Evolutionary conservation across 164 flowering plant species (phyloP).

Genomic region (Berberis vulgaris): DNA sequence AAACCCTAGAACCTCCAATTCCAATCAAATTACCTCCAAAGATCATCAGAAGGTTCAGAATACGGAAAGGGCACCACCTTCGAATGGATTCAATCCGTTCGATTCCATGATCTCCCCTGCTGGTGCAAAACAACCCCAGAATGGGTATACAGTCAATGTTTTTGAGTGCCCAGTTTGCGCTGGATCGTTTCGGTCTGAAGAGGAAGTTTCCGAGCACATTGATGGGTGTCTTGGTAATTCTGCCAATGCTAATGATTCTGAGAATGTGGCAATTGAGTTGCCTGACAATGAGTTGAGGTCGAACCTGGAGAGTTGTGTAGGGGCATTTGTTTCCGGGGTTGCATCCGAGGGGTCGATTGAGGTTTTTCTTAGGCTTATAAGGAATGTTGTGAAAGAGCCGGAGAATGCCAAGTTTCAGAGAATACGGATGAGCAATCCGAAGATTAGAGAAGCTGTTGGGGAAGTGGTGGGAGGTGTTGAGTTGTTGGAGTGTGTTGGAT

Average conservation of each 20-base stretch:
- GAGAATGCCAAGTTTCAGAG: conserved; percentile 74
- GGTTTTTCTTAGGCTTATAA: conserved; percentile 55
- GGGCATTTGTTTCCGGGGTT: conserved; percentile 52
- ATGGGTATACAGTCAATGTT: conserved; percentile 46
- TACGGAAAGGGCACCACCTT: not conserved
- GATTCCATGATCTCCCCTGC: conserved; percentile 54
- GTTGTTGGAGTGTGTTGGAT: conserved; percentile 74
- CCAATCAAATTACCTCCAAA: not conserved
- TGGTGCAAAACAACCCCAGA: conserved; percentile 29
- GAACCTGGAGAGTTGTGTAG: conserved; percentile 34
- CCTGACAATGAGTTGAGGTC: not conserved
- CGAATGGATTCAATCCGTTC: conserved; percentile 65
- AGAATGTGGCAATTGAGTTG: conserved; percentile 1
- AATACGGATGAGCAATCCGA: conserved; percentile 78
- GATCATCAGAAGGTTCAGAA: not conserved
- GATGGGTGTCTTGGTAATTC: conserved; percentile 44
- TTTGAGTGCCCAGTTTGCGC: conserved; percentile 79
- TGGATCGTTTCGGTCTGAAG: conserved; percentile 42
- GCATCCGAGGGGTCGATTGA: conserved; percentile 61
- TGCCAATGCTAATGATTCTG: not conserved
- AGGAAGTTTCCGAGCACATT: conserved; percentile 64
- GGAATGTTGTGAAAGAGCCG: conserved; percentile 67
- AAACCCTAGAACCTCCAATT: not conserved
- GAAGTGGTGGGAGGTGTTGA: conserved; percentile 75
- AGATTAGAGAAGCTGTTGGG: conserved; percentile 70